phyloP scores from a whole-genome alignment of 2,329 filamentous ascomycete genomes.

The Alternaria brassicae region DNA sequence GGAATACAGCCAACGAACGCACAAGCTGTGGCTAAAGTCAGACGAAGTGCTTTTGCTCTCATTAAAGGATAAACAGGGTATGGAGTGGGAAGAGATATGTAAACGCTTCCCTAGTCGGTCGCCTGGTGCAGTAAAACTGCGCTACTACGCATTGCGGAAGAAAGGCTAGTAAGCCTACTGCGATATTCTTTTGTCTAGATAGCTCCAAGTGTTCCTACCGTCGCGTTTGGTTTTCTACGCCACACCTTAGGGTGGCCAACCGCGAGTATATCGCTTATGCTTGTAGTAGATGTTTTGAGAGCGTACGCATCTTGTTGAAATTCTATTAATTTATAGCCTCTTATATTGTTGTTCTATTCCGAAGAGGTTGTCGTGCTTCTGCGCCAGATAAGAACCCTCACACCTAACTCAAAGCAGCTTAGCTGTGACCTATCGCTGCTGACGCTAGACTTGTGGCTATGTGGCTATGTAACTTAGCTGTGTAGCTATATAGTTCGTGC shows the following conservation, averaged over 20 bases:
- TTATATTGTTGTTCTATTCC: no score
- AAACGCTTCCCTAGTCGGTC: conserved; percentile 18
- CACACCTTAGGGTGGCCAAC: neutral
- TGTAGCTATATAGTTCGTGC: neutral
- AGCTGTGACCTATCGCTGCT: conserved; percentile 18
- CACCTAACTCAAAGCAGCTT: no score
- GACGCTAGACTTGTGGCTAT: conserved; percentile 9
- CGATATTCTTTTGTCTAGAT: neutral
- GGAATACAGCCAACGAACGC: conserved; percentile 13
- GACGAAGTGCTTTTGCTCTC: conserved; percentile 21
- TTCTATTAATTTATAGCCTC: no score
- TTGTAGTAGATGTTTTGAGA: neutral
- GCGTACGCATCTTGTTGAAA: no score
- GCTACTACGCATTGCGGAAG: conserved; percentile 19
- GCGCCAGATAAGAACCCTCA: no score
- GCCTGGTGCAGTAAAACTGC: conserved; percentile 16
- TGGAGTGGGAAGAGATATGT: conserved; percentile 19
- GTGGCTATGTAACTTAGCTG: no score
- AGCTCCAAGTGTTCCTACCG: neutral
- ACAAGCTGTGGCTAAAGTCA: conserved; percentile 14
- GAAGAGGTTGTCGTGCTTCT: no score
- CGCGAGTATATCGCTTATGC: neutral
- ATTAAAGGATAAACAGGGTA: conserved; percentile 18
- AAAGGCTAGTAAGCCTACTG: neutral
- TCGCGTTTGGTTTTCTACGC: neutral